phyloP scores from a whole-genome alignment of 2,329 filamentous ascomycete species.

The Cytospora paraplurivora region DNA sequence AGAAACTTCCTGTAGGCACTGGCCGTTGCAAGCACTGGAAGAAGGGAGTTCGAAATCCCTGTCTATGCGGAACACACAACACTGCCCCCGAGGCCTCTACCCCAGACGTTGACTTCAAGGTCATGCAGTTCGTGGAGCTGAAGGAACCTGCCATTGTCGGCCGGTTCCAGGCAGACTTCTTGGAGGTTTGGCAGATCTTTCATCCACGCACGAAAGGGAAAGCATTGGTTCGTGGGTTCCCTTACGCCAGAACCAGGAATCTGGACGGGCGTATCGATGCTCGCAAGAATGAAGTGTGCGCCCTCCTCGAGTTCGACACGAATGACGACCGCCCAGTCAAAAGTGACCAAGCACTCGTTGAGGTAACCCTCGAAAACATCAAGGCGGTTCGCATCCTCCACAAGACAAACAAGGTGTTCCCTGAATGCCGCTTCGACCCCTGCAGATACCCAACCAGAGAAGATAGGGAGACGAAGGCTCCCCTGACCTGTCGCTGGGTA shows the following conservation, averaged over 20 bases:
- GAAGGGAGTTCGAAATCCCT: constrained; percentile 24
- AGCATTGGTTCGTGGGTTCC: constrained; percentile 44
- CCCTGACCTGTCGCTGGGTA: constrained; percentile 57
- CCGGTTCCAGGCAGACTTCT: constrained; percentile 26
- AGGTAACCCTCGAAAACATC: constrained; percentile 45
- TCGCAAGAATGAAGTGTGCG: constrained; percentile 48
- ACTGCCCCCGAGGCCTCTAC: constrained; percentile 22
- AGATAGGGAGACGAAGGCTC: constrained; percentile 36
- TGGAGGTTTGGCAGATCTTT: constrained; percentile 45
- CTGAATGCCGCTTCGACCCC: constrained; percentile 38
- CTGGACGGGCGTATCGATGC: constrained; percentile 42
- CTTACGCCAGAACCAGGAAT: constrained; percentile 41
- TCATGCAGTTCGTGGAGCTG: constrained; percentile 32
- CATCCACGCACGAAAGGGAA: constrained; percentile 41
- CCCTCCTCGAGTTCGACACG: constrained; percentile 44
- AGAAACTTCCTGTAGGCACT: neutral
- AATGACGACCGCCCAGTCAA: constrained; percentile 39
- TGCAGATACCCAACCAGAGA: constrained; percentile 31
- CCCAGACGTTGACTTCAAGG: constrained; percentile 17
- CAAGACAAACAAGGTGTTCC: constrained; percentile 58
- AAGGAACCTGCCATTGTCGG: constrained; percentile 31
- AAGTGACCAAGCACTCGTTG: constrained; percentile 43
- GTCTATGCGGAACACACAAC: constrained; percentile 17
- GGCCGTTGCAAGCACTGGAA: constrained; percentile 16
- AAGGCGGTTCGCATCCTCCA: constrained; percentile 46